Percentiles rank a stretch among this genome's conserved stretches.
Conservation (phyloP, 805 yeast genomes). For the Schwanniomyces vanrijiae region DNA sequence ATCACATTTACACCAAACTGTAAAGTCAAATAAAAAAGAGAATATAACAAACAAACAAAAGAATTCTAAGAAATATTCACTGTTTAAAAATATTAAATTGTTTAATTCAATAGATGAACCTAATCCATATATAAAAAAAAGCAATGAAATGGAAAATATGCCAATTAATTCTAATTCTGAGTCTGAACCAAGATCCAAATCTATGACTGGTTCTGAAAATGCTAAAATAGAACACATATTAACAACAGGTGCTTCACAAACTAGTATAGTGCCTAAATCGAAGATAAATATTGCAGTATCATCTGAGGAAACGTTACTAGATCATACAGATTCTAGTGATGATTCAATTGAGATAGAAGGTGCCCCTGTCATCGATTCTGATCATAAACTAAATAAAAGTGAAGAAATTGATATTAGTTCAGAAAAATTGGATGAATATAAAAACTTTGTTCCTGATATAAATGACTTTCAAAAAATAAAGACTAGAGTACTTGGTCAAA, state of each 20-base stretch:
- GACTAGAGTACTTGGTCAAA: conserved; percentile 18
- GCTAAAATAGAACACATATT: background rate
- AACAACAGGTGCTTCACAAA: too few species aligned
- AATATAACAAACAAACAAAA: background rate
- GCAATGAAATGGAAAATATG: background rate
- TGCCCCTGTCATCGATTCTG: background rate
- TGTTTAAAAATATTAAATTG: background rate
- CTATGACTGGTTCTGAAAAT: too few species aligned
- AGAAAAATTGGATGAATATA: background rate
- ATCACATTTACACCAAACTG: background rate
- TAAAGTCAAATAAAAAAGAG: background rate
- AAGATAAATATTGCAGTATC: background rate
- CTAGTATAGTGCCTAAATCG: background rate
- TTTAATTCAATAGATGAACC: conserved; percentile 6
- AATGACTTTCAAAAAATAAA: conserved; percentile 16
- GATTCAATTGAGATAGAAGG: background rate
- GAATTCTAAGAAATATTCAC: background rate
- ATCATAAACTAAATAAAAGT: background rate
- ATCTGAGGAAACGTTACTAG: background rate
- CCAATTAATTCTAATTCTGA: background rate
- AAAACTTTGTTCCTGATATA: background rate
- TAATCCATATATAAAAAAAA: background rate
- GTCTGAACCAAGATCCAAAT: too few species aligned
- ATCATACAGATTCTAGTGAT: background rate
- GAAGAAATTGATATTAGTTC: conserved; percentile 1